Evolutionary conservation across 306 rosid species (phyloP).

Genomic region (Macrotyloma uniflorum): DNA sequence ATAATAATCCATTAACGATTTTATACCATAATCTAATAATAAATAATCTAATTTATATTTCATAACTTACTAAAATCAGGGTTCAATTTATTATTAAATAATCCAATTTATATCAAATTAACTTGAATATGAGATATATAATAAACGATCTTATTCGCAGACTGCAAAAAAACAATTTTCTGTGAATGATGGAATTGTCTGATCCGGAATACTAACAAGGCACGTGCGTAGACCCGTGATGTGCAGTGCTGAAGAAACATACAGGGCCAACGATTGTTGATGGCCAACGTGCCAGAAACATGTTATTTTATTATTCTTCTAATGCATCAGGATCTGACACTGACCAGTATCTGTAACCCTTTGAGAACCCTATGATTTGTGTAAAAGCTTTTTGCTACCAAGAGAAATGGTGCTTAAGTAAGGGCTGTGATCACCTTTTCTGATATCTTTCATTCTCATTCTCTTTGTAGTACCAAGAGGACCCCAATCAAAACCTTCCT

Average conservation of each 20-base stretch:
- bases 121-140: no score
- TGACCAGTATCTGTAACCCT: slow-evolving; percentile 8
- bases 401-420: background rate
- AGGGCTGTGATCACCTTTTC: background rate
- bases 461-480: background rate
- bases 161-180: no score
- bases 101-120: no score
- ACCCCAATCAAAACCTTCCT: slow-evolving; percentile 9
- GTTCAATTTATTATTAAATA: no score
- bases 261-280: slow-evolving; percentile 65
- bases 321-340: slow-evolving; percentile 12
- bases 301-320: slow-evolving; percentile 29
- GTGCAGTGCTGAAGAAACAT: slow-evolving; percentile 60
- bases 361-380: slow-evolving; percentile 11
- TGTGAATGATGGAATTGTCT: no score
- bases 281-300: slow-evolving; percentile 52
- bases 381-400: background rate
- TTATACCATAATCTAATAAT: no score
- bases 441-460: background rate
- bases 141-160: no score
- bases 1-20: no score
- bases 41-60: no score
- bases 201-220: background rate
- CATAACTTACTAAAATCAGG: no score
- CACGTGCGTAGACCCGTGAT: slow-evolving; percentile 67